Base-by-base conservation (phyloP, 1,284 basidiomycete genomes). In the Lignosus rhinocerotis region DNA sequence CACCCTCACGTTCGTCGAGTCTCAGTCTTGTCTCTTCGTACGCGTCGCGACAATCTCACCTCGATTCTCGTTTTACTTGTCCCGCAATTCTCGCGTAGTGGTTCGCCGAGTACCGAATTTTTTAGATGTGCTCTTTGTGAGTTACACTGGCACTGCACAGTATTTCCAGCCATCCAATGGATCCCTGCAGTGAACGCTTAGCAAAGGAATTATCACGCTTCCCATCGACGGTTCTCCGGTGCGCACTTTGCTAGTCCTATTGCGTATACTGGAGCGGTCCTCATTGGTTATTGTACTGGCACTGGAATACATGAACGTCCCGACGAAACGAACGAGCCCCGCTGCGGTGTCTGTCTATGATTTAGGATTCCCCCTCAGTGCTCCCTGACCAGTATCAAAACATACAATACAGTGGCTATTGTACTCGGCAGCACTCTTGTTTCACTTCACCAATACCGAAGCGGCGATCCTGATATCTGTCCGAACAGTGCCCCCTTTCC, bases 401-500 rank as follows among this genome's bases (percentile, higher is more conserved):
- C 19, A 51, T 42, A 19, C 32, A 19, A 31, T 39, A 30, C 42
- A 36, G 34, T 36, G 11, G 3, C 34, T 10, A 21, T 36, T 25
- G 8, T 33, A 30, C 30, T 30, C n/a, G 38, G 44, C 17, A 44
- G 36, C 54, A 38, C 43, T 53, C 41, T 52, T 41, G 50, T 44
- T 56, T 59, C 59, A 57, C 62, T 60, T 59, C 62, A 59, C 62
- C 45, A 44, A 55, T 48, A 54, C 56, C 54, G 55, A 47, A 52
- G 57, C 59, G 59, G 55, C 56, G 62, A 63, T 60, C 58, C 54
- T 33, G 32, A 32, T 9, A 39, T 31, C 42, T n/a, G 19, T n/a
- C 34, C 32, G 45, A 33, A 42, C 44, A 32, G 51, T 45, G 34
- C 32, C 56, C 42, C 44, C 51, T 36, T 21, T 32, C 49, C 34